Conservation (phyloP, 106 monocot species). For the Dendrobium chrysotoxum region DNA sequence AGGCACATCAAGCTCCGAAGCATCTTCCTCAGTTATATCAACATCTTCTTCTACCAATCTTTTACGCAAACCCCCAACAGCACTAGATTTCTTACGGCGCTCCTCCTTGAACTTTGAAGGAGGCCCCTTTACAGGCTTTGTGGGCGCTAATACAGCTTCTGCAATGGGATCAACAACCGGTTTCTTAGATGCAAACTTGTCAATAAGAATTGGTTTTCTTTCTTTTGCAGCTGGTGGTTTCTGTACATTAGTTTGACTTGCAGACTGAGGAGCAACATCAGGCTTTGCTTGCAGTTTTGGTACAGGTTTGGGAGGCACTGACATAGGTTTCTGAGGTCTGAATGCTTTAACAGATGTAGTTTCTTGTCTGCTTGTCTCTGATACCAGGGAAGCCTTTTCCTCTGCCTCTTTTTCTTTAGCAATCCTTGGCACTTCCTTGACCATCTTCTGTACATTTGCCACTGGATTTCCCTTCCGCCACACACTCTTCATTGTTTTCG, state of each 20-base stretch:
- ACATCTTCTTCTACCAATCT: conserved; percentile 34
- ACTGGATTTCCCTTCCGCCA: conserved; percentile 94
- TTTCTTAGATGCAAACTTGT: conserved; percentile 74
- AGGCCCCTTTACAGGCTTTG: conserved; percentile 50
- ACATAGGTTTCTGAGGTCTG: conserved; percentile 25
- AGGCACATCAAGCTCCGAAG: conserved; percentile 50
- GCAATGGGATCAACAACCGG: conserved; percentile 52
- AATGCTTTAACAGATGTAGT: conserved; percentile 16
- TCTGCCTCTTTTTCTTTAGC: conserved; percentile 23
- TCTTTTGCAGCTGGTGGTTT: conserved; percentile 28
- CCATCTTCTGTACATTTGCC: conserved; percentile 53
- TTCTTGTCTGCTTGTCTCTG: conserved; percentile 11
- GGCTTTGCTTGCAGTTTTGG: conserved; percentile 41
- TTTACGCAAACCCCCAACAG: conserved; percentile 38
- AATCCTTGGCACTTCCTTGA: conserved; percentile 47
- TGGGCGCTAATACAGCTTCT: conserved; percentile 44
- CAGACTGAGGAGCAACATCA: conserved; percentile 19
- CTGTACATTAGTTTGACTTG: conserved; percentile 21
- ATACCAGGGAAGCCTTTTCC: conserved; percentile 5
- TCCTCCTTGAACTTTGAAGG: conserved; percentile 66
- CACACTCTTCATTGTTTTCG: conserved; percentile 85
- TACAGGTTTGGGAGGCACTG: conserved; percentile 30
- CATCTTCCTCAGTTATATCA: conserved; percentile 37
- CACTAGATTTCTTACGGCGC: conserved; percentile 47
- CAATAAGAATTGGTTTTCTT: conserved; percentile 74